Base-by-base conservation (phyloP, 768 basidiomycete genomes). In the Tricholoma sp. region DNA sequence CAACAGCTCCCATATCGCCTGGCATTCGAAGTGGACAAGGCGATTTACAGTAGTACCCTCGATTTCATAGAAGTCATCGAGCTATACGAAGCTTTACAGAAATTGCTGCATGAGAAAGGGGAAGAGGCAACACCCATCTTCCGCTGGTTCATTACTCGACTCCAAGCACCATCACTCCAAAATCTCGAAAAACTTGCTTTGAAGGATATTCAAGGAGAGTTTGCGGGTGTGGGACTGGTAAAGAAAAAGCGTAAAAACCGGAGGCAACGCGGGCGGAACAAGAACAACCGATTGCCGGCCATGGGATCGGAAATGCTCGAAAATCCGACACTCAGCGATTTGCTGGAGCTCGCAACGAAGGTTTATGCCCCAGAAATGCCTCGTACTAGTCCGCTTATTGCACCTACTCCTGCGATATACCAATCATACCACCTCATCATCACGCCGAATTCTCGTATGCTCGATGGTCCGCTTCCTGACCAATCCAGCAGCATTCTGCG, bases 401-500 rank as follows among this genome's bases (percentile, higher is more conserved):
- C 54, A 11, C 29, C 45, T 22, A 35, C 54, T 21, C 43, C 54
- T 43, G 45, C 54, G 5, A 55, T 55, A 46, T 55, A 55, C 29
- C 43, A 47, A 34, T 55, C 54, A 4, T 55, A 55, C 54, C 54
- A 55, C 29, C 54, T 55, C 43, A 55, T 55, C 54, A 11, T 55
- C 54, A 55, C 54, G 5, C 54, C 54, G 11, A 47, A 43, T 16
- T 55, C 43, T 46, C 31, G 11, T 16, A 55, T 55, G 21, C 43
- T 31, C 10, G 54, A 55, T 32, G 54, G 54, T 22, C 54, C 47
- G 27, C 47, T 49, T 18, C 62, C 62, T 35, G 63, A 59, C 32
- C 60, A 60, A 51, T 59, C 60, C 11, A 66, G 62, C 35, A 55
- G 62, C 35, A 56, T 65, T 39, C 35, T 65, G 14, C 64, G 64